A percentile compares a stretch with the other conserved stretches of the same genome.
Conservation (phyloP, 23 red algal genomes). For the Agarophyton chilense region DNA sequence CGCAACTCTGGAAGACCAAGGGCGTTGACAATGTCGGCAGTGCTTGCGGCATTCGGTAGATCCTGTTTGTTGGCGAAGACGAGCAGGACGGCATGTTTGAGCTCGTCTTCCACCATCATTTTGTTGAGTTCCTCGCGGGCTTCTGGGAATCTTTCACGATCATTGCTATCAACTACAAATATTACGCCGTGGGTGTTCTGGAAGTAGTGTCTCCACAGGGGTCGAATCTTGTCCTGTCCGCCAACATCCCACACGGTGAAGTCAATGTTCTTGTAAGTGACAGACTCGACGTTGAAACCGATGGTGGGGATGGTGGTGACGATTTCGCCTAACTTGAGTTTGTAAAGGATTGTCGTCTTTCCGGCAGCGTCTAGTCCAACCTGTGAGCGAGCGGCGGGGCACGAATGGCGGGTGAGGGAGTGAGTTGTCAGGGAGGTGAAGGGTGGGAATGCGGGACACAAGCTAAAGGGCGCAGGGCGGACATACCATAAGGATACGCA, state of each 20-base stretch:
- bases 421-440: neutral
- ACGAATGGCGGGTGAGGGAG: neutral
- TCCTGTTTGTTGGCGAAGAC: conserved; percentile 92
- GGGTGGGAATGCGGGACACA: neutral
- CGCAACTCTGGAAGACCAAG: conserved; percentile 71
- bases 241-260: conserved; percentile 98
- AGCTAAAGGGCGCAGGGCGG: no score
- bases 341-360: conserved; percentile 94
- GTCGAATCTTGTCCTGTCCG: conserved; percentile 90
- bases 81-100: conserved; percentile 74
- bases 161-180: conserved; percentile 95
- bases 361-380: conserved; percentile 44
- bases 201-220: conserved; percentile 76
- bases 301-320: conserved; percentile 96
- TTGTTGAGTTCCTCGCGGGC: conserved; percentile 89
- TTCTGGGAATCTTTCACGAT: conserved; percentile 79
- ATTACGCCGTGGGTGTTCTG: conserved; percentile 93
- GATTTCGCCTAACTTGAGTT: conserved; percentile 93
- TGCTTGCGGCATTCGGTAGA: conserved; percentile 66
- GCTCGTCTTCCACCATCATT: conserved; percentile 80
- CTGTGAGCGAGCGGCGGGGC: no score
- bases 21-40: conserved; percentile 67
- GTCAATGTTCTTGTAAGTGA: conserved; percentile 89
- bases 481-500: conserved; percentile 86
- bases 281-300: conserved; percentile 70